Base-by-base conservation (phyloP, 2,329 filamentous ascomycete genomes). In the Aureobasidium sp. region DNA sequence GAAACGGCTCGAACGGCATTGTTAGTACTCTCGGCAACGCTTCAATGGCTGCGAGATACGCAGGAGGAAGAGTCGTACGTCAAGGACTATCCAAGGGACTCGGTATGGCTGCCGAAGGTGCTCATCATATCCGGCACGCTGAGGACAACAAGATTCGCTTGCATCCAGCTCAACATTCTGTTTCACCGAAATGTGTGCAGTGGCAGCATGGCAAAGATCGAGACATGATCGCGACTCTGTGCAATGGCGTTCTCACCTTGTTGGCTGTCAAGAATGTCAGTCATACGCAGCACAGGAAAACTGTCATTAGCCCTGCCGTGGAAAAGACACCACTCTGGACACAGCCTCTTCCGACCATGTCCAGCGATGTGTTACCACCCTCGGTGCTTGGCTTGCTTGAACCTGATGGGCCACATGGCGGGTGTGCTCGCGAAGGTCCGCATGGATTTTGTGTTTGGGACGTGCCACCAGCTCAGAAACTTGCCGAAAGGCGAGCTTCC, bases 121-220 rank as follows among this genome's bases (percentile, higher is more conserved):
- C 88, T 72, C 87, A 81, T 67, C 84, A 88, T 66, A 82, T 92
- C 63, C 85, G 88, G 51, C 88, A 91, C 68, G 88, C 84, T 0
- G 86, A 86, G 12, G 88, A 91, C 71, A 91, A 90, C 72, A 84
- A 90, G 65, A 82, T 92, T 46, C 83, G 87, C 50, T 77, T 91
- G 34, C 88, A 88, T 12, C 75, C 77, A 12, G 81, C 15, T 51
- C 72, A 79, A 29, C 76, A 79, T 17, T 76, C 76, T 15, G 83
- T 85, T 1, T 81, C 81, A 2, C 78, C 81, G 8, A 79, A 81
- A 3, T 89, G 87, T 68, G 82, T 89, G 3, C 77, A 81, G 1
- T 89, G 89, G 84, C 77, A 89, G 50, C 82, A 81, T 29, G 82
- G 84, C 37, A 84, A 81, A 67, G 84, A 81, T 63, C 81, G 82